Evolutionary conservation across 768 basidiomycete genomes (phyloP).

Genomic region (Antrodiella citrinella): DNA sequence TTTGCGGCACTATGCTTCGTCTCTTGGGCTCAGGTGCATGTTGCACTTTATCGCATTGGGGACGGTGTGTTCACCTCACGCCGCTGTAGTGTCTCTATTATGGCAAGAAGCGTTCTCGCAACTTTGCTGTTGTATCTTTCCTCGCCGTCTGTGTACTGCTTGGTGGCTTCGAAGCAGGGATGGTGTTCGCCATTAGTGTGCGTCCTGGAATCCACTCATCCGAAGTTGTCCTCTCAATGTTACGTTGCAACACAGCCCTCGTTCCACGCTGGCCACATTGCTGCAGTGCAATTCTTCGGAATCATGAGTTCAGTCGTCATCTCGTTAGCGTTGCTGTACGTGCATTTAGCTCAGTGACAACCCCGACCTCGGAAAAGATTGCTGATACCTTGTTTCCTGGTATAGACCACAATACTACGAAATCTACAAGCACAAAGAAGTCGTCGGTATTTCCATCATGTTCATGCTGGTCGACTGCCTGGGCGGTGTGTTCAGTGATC

Average conservation of each 20-base stretch:
- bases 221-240: no score
- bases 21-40: slow-evolving; percentile 57
- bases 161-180: slow-evolving; percentile 50
- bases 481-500: slow-evolving; percentile 61
- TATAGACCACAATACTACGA: slow-evolving; percentile 63
- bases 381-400: slow-evolving; percentile 5
- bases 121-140: slow-evolving; percentile 28
- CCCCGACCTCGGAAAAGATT: no score
- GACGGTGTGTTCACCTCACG: slow-evolving; percentile 1
- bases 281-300: slow-evolving; percentile 49
- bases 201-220: no score
- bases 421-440: slow-evolving; percentile 56
- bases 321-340: slow-evolving; percentile 38
- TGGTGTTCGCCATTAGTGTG: slow-evolving; percentile 52
- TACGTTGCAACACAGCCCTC: no score
- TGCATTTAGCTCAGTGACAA: no score
- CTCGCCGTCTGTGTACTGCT: slow-evolving; percentile 33
- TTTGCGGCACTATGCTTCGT: slow-evolving; percentile 53
- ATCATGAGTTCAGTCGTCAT: slow-evolving; percentile 53
- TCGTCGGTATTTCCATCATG: slow-evolving; percentile 57
- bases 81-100: slow-evolving; percentile 60
- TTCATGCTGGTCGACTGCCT: slow-evolving; percentile 67
- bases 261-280: slow-evolving; percentile 26
- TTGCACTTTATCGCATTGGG: background rate
- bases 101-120: slow-evolving; percentile 31